A percentile compares a stretch with the other conserved stretches of the same genome.
Conservation (phyloP, 169 alveolate species). For the Plasmodium fragile region DNA sequence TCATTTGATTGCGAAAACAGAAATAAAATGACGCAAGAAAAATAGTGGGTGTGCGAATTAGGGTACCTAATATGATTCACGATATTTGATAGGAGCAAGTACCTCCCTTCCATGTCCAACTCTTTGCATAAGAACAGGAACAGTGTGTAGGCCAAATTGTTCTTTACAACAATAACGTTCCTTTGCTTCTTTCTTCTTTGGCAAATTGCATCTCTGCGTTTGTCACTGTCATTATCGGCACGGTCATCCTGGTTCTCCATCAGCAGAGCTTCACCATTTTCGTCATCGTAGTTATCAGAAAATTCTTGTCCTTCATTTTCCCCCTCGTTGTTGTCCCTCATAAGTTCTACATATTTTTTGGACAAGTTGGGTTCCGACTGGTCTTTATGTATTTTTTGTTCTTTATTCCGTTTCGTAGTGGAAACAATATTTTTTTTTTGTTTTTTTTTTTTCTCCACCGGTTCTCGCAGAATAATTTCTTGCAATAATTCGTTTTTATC, state of each 20-base stretch:
- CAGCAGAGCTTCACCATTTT: not conserved
- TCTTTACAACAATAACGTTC: slow-evolving; percentile 45
- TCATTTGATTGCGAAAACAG: slow-evolving; percentile 88
- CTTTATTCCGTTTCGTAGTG: not conserved
- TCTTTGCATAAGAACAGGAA: slow-evolving; percentile 87
- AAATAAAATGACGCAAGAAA: slow-evolving; percentile 86
- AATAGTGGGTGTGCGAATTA: slow-evolving; percentile 95
- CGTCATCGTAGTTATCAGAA: not conserved
- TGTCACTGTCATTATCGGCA: not conserved
- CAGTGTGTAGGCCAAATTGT: slow-evolving; percentile 76
- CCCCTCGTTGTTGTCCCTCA: slow-evolving; percentile 26
- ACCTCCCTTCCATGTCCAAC: slow-evolving; percentile 88
- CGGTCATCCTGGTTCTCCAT: not conserved
- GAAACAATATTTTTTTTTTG: slow-evolving; percentile 8
- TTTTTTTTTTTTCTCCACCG: slow-evolving; percentile 1
- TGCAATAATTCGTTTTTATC: slow-evolving; percentile 18
- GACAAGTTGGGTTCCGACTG: not conserved
- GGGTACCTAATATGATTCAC: slow-evolving; percentile 97
- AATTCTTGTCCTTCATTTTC: not conserved
- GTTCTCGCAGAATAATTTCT: slow-evolving; percentile 10
- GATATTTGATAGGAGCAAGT: slow-evolving; percentile 93
- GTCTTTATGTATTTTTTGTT: not conserved
- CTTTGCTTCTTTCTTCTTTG: not conserved
- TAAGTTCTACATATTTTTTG: slow-evolving; percentile 60
- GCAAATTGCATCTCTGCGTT: not conserved